Evolutionary conservation across 345 rosid species (phyloP).

Genomic region (Boechera stricta): DNA sequence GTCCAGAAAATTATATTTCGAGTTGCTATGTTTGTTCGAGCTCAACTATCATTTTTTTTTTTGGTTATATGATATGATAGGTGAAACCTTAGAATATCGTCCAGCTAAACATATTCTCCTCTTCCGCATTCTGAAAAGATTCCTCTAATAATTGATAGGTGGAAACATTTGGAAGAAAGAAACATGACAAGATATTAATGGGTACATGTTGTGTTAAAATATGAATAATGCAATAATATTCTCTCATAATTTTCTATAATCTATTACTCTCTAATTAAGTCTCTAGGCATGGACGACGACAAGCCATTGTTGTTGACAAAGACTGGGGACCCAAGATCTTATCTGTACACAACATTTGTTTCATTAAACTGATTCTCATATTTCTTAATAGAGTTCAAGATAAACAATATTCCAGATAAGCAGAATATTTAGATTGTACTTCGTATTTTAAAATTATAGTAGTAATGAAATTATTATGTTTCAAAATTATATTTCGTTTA

Average conservation of each 20-base stretch:
- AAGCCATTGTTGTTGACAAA: slow-evolving; percentile 11
- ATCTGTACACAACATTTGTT: not conserved
- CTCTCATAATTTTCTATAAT: not conserved
- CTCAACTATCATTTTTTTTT: not conserved
- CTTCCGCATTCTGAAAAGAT: not conserved
- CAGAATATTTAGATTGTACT: not conserved
- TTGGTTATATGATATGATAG: not conserved
- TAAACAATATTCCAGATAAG: not conserved
- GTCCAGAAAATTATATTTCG: not conserved
- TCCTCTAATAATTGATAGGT: not conserved
- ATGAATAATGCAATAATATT: not conserved
- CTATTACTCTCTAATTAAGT: not conserved
- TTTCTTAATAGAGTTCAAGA: not conserved
- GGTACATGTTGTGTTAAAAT: not conserved
- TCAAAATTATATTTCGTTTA: too few species aligned
- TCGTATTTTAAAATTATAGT: not conserved
- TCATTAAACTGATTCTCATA: not conserved
- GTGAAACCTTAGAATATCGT: not conserved
- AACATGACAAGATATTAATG: not conserved
- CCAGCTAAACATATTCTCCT: not conserved
- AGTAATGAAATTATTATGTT: too few species aligned
- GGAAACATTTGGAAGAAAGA: not conserved
- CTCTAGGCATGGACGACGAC: not conserved
- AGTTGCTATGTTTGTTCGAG: not conserved
- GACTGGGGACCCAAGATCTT: not conserved